A percentile compares a stretch with the other conserved stretches of the same genome.
Evolutionary conservation across 169 alveolate species (phyloP).

Genomic region (Plasmodium inui): DNA sequence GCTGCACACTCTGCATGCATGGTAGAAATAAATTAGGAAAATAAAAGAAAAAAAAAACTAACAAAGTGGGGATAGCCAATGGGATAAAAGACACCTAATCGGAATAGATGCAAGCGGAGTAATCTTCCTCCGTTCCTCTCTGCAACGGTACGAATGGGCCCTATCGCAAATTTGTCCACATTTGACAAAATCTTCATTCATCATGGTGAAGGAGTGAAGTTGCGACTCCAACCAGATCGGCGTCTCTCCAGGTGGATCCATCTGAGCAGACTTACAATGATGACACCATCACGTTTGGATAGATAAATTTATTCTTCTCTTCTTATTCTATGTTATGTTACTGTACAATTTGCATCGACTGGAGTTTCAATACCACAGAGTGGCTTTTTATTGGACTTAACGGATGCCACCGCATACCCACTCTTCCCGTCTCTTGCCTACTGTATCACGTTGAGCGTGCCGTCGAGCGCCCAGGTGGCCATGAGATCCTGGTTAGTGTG

Average conservation of each 20-base stretch:
- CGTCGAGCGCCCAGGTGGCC: slow-evolving; percentile 76
- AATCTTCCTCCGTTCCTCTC: background rate
- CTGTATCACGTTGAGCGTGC: slow-evolving; percentile 59
- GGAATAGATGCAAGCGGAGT: background rate
- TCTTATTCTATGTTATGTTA: background rate
- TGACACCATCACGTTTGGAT: background rate
- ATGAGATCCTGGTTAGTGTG: slow-evolving; percentile 30
- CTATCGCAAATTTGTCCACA: background rate
- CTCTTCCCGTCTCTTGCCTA: background rate
- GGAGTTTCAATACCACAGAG: background rate
- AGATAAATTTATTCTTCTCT: background rate
- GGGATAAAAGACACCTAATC: background rate
- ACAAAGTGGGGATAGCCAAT: background rate
- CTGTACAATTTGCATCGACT: background rate
- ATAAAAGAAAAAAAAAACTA: background rate
- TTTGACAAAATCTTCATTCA: background rate
- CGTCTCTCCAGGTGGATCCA: background rate
- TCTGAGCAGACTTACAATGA: background rate
- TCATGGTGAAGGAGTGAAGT: background rate
- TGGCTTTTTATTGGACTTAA: background rate
- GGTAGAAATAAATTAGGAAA: background rate
- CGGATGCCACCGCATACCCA: background rate
- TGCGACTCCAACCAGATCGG: background rate
- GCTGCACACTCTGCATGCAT: background rate
- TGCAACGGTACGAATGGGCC: background rate